A percentile compares a stretch with the other conserved stretches of the same genome.
These are phyloP conservation scores for Houttuynia cordata DNA, from an alignment of 164 flowering plant species.

Conservation along the genomic window DNA sequence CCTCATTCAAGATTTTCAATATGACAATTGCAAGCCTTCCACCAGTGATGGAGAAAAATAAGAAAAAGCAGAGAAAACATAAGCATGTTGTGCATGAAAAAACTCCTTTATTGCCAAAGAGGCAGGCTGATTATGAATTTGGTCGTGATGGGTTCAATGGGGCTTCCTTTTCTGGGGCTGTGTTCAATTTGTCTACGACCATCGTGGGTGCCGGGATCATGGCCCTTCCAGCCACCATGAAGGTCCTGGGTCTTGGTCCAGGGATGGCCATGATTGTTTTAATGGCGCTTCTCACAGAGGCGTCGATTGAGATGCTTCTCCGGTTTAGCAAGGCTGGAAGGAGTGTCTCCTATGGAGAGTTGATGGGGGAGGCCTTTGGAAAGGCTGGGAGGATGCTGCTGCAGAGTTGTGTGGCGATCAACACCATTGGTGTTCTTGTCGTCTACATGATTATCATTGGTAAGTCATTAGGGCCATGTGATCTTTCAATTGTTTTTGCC, in stretches of 20 bases:
- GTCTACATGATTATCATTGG: constrained; percentile 93
- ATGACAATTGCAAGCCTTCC: constrained; percentile 40
- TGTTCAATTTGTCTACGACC: constrained; percentile 79
- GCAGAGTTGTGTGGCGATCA: constrained; percentile 59
- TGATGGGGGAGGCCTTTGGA: constrained; percentile 92
- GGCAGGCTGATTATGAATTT: constrained; percentile 24
- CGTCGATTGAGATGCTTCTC: constrained; percentile 55
- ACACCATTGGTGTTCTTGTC: constrained; percentile 76
- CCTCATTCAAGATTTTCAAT: constrained; percentile 1
- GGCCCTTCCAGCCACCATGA: constrained; percentile 94
- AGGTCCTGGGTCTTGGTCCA: constrained; percentile 63
- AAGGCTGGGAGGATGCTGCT: constrained; percentile 53
- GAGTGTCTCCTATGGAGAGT: constrained; percentile 59
- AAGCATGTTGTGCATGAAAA: constrained; percentile 44
- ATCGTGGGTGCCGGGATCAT: constrained; percentile 94
- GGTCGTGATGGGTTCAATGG: constrained; percentile 76
- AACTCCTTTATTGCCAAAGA: constrained; percentile 64
- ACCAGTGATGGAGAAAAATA: constrained; percentile 27
- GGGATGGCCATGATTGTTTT: constrained; percentile 63
- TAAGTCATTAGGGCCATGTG: constrained; percentile 10
- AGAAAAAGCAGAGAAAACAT: constrained; percentile 16
- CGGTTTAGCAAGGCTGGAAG: constrained; percentile 69
- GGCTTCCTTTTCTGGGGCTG: constrained; percentile 81
- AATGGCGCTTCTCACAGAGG: constrained; percentile 65
- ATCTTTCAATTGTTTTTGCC: too few species aligned